phyloP scores from a whole-genome alignment of 768 basidiomycete genomes.

The Lentinus tigrinus region DNA sequence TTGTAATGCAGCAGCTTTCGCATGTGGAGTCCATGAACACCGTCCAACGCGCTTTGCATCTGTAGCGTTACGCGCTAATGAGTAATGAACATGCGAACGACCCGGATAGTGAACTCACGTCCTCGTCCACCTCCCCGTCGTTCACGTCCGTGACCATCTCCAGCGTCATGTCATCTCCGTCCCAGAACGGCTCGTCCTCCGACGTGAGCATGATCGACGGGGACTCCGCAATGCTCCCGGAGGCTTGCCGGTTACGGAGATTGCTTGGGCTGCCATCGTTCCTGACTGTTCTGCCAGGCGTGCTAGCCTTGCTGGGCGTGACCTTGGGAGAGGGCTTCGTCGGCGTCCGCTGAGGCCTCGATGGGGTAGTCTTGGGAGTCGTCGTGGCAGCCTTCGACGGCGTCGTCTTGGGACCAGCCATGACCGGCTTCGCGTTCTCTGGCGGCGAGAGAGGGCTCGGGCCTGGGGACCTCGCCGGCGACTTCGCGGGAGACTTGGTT shows the following conservation, averaged over 20 bases:
- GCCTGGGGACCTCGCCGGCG: background rate
- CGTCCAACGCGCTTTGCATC: constrained; percentile 45
- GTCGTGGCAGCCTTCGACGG: constrained; percentile 10
- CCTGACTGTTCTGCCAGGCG: constrained; percentile 9
- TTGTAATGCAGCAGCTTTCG: constrained; percentile 71
- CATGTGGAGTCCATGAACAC: constrained; percentile 42
- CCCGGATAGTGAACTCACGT: constrained; percentile 38
- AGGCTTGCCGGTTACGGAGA: constrained; percentile 10
- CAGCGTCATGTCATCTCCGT: constrained; percentile 59
- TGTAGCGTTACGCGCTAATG: constrained; percentile 17
- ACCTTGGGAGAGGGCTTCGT: constrained; percentile 17
- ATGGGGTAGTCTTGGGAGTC: constrained; percentile 19
- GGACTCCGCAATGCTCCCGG: constrained; percentile 24
- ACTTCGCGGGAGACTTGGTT: constrained; percentile 3
- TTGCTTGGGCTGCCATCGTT: constrained; percentile 23
- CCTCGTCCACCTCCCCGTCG: constrained; percentile 74
- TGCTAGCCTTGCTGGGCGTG: constrained; percentile 17
- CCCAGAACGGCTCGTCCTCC: constrained; percentile 38
- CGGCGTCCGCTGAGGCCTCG: constrained; percentile 21
- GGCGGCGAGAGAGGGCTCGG: constrained; percentile 5
- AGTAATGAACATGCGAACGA: background rate
- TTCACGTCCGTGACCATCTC: constrained; percentile 75
- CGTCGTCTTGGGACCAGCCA: constrained; percentile 17
- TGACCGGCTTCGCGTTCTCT: constrained; percentile 4
- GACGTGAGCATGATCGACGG: constrained; percentile 29